Percentiles rank a stretch among this genome's conserved stretches.
Conservation (phyloP, 2,329 filamentous ascomycete species). For the Harringtonia aguacate region DNA sequence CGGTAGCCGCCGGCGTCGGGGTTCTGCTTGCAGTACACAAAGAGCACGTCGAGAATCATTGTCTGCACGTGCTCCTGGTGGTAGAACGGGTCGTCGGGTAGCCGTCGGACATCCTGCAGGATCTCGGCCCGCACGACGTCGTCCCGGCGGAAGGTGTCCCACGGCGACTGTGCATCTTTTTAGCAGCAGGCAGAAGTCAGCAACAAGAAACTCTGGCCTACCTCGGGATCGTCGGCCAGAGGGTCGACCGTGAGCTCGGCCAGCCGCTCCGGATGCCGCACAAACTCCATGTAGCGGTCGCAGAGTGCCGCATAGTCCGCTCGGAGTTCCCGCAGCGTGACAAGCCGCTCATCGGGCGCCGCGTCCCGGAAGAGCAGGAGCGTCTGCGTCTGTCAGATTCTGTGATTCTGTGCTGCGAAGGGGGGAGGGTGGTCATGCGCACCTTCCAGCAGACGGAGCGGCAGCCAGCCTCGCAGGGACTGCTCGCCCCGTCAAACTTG, state of each 20-base stretch:
- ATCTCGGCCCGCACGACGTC: slow-evolving; percentile 81
- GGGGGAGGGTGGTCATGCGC: too few relatives aligned
- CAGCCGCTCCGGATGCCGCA: slow-evolving; percentile 75
- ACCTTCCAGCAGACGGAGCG: slow-evolving; percentile 93
- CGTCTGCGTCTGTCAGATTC: slow-evolving; percentile 37
- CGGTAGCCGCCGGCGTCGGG: slow-evolving; percentile 78
- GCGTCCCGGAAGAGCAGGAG: slow-evolving; percentile 70
- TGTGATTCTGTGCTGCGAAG: too few relatives aligned
- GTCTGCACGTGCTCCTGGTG: slow-evolving; percentile 67
- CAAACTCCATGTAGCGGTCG: slow-evolving; percentile 67
- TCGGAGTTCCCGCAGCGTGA: slow-evolving; percentile 56
- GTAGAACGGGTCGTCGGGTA: slow-evolving; percentile 88
- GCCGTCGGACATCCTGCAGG: slow-evolving; percentile 83
- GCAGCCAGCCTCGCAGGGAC: slow-evolving; percentile 60
- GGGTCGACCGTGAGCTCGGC: slow-evolving; percentile 64
- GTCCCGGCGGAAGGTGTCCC: slow-evolving; percentile 78
- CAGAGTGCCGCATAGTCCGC: slow-evolving; percentile 62
- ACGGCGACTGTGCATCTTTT: slow-evolving; percentile 60
- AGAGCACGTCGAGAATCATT: slow-evolving; percentile 79
- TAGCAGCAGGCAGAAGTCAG: neutral
- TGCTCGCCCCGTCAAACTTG: slow-evolving; percentile 44
- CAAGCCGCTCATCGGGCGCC: slow-evolving; percentile 56
- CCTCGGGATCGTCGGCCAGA: slow-evolving; percentile 65
- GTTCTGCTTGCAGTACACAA: slow-evolving; percentile 90
- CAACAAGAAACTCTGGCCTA: slow-evolving; percentile 21